Evolutionary conservation across 352 stramenopile species (phyloP).

Genomic region (Globisporangium paroecandrum): DNA sequence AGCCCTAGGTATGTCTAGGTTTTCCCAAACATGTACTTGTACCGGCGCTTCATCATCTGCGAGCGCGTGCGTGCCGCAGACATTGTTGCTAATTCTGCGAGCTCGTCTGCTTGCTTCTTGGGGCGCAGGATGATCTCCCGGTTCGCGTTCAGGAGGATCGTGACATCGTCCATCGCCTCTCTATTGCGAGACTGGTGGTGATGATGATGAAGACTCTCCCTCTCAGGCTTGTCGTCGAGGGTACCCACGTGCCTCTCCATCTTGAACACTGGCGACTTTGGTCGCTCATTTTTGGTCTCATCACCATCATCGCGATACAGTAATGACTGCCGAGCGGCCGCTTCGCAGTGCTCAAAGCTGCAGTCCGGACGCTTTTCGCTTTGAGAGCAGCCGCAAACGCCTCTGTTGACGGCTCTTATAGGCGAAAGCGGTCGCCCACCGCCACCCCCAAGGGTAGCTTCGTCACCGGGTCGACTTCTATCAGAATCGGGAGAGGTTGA

Average conservation of each 20-base stretch:
- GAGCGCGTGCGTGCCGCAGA: slow-evolving; percentile 22
- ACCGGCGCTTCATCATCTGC: slow-evolving; percentile 58
- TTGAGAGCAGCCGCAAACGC: slow-evolving; percentile 6
- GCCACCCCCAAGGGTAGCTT: neutral
- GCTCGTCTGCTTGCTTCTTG: slow-evolving; percentile 23
- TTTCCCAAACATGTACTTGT: slow-evolving; percentile 45
- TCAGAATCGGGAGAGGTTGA: neutral
- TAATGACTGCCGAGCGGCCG: slow-evolving; percentile 1
- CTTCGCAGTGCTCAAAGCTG: slow-evolving; percentile 7
- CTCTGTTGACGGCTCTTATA: neutral
- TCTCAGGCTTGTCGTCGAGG: neutral
- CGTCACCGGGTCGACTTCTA: neutral
- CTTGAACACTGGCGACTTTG: slow-evolving; percentile 12
- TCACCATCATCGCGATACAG: neutral
- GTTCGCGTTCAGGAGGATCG: slow-evolving; percentile 52
- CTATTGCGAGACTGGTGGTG: neutral
- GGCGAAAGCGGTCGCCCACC: neutral
- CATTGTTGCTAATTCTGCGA: slow-evolving; percentile 9
- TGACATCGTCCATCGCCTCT: slow-evolving; percentile 26
- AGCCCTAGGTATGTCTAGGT: neutral
- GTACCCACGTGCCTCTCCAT: slow-evolving; percentile 2
- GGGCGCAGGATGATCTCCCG: slow-evolving; percentile 35
- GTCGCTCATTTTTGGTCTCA: neutral
- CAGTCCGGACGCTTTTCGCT: slow-evolving; percentile 10
- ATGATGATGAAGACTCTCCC: too few relatives aligned